Base-by-base conservation (phyloP, 345 rosid genomes). In the Heritiera littoralis region DNA sequence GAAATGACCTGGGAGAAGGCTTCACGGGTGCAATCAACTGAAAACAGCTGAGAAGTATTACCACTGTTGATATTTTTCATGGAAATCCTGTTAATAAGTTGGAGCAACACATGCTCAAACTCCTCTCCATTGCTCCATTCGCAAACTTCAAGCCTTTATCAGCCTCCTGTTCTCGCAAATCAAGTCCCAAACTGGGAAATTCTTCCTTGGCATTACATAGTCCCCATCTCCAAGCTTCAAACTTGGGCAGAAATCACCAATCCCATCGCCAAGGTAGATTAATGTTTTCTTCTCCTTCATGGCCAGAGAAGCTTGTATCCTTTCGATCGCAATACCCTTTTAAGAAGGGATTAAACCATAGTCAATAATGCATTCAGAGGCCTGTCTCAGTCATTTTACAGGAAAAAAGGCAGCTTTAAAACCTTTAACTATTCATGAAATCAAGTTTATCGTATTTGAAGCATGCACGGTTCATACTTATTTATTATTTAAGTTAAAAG, bases 191-290 rank as follows among this genome's bases (percentile, higher is more conserved):
- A 91, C 83, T 3, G 98, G 98, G 68, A 85, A 94, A 7, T 90
- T 85, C 82, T 94, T 94, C 84, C 96, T 93, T 11, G 98, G 98
- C 98, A 94, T 94, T 78, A 87, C 64, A 70, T 81, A 81, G 80
- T 91, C 97, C 46, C 80, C 77, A 9, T 87, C 80, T 6, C 46
- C 66, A 6, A 94, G 94, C 85, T 85, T 93, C 85, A 93, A 76
- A 77, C 89, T 87, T 0, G 97, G 93, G 76, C 98, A 94, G 76
- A 87, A 94, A 78, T 94, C 98, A 1, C 94, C 97, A 20, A 58
- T 76, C 13, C 98, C 97, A 73, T 94, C 97, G 11, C 98, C 98
- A 5, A 91, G 85, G 61, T 94, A 92, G 7, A 94, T 84, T 48
- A 94, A 76, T 69, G 79, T 87, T 78, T 84, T 89, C 40, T 82